Conservation (phyloP, 768 basidiomycete species). For the Tylopilus rubrobrunneus region DNA sequence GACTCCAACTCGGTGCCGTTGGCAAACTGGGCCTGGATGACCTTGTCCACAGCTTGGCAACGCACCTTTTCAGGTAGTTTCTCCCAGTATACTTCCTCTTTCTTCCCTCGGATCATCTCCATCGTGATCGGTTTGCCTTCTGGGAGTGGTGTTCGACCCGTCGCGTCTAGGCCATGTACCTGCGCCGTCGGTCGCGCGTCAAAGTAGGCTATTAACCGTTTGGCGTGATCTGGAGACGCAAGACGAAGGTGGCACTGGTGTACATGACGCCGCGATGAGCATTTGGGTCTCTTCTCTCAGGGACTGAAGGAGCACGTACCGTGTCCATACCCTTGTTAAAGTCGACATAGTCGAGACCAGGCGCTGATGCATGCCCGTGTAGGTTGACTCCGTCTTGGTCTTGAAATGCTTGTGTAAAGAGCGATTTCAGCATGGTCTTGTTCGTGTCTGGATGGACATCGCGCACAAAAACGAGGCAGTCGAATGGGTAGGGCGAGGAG, state of each 20-base stretch:
- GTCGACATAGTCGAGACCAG: constrained; percentile 72
- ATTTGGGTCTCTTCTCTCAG: neutral
- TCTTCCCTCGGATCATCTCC: constrained; percentile 59
- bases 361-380: neutral
- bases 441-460: constrained; percentile 74
- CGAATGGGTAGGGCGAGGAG: constrained; percentile 49
- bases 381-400: neutral
- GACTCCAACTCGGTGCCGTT: neutral
- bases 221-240: constrained; percentile 46
- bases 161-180: constrained; percentile 51
- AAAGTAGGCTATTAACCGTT: constrained; percentile 45
- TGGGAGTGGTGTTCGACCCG: constrained; percentile 30
- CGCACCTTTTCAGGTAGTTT: constrained; percentile 74
- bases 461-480: constrained; percentile 68
- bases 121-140: constrained; percentile 34
- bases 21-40: constrained; percentile 11
- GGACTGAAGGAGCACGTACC: constrained; percentile 36
- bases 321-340: constrained; percentile 73
- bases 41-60: constrained; percentile 54
- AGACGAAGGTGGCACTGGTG: constrained; percentile 74
- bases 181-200: constrained; percentile 36
- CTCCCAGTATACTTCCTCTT: constrained; percentile 75
- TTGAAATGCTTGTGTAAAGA: constrained; percentile 47
- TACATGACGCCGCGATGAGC: neutral
- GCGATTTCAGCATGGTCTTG: constrained; percentile 67